Conservation (phyloP, 2,329 filamentous ascomycete species). For the Acrocalymma vagum region DNA sequence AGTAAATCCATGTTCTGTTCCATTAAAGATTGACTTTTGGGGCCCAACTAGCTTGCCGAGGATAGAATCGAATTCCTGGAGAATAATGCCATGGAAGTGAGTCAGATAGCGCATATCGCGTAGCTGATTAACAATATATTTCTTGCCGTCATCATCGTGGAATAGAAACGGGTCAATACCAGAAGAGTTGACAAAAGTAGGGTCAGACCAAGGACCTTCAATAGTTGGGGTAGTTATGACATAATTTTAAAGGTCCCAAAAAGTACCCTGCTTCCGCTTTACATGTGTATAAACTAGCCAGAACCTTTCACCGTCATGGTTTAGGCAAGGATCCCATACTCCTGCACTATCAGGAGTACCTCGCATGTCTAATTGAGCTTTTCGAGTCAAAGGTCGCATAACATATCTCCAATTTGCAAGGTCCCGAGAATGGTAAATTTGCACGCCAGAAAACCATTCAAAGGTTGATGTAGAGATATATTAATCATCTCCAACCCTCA, state of each 20-base stretch:
- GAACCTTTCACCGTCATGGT: slow-evolving; percentile 65
- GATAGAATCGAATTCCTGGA: slow-evolving; percentile 64
- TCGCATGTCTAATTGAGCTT: slow-evolving; percentile 59
- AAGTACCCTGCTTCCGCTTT: slow-evolving; percentile 70
- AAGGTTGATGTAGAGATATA: slow-evolving; percentile 68
- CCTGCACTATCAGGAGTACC: slow-evolving; percentile 59
- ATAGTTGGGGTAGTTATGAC: slow-evolving; percentile 60
- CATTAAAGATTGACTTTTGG: slow-evolving; percentile 58
- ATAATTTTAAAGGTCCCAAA: slow-evolving; percentile 69
- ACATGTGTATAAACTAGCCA: slow-evolving; percentile 71
- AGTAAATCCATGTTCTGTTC: slow-evolving; percentile 57
- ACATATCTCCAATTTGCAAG: slow-evolving; percentile 60
- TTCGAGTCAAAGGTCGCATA: slow-evolving; percentile 58
- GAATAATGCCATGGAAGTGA: slow-evolving; percentile 62
- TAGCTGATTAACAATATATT: slow-evolving; percentile 32
- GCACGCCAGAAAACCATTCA: slow-evolving; percentile 66
- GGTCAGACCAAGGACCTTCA: slow-evolving; percentile 67
- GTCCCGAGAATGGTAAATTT: slow-evolving; percentile 65
- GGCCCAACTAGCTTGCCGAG: slow-evolving; percentile 61
- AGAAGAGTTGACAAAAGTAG: slow-evolving; percentile 64
- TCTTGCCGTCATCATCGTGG: slow-evolving; percentile 30
- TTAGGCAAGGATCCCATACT: slow-evolving; percentile 69
- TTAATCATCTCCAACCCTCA: slow-evolving; percentile 57
- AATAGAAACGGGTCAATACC: slow-evolving; percentile 63
- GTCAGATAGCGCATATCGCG: slow-evolving; percentile 24